These are phyloP conservation scores for Malassezia equina DNA, from an alignment of 1,284 basidiomycete genomes.

Conservation along the genomic window DNA sequence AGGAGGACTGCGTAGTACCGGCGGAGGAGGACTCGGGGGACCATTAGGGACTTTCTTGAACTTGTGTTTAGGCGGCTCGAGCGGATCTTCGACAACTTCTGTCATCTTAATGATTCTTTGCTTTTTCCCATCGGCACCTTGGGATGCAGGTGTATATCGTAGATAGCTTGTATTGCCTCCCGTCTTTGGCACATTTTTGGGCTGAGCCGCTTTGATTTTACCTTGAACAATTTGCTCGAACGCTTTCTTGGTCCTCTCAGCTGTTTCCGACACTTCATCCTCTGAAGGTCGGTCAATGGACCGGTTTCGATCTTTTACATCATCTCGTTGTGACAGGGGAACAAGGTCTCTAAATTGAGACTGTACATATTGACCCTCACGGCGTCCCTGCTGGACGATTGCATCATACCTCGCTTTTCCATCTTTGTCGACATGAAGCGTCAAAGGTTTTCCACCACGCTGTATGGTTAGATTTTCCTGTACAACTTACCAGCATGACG, in stretches of 20 bases:
- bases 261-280: constrained; percentile 73
- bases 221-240: constrained; percentile 85
- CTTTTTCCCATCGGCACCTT: constrained; percentile 60
- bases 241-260: constrained; percentile 78
- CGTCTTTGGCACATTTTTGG: constrained; percentile 49
- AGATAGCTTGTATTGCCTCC: constrained; percentile 56
- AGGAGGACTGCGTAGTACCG: constrained; percentile 90
- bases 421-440: constrained; percentile 88
- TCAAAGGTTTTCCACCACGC: constrained; percentile 55
- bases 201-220: constrained; percentile 93
- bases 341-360: constrained; percentile 96
- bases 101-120: constrained; percentile 99
- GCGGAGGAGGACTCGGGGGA: constrained; percentile 88
- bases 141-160: constrained; percentile 84
- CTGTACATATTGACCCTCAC: constrained; percentile 72
- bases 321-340: constrained; percentile 77
- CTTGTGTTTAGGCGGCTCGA: constrained; percentile 93
- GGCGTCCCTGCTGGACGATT: constrained; percentile 87
- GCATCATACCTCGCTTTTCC: constrained; percentile 94
- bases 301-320: constrained; percentile 58
- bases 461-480: not conserved
- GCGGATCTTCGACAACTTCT: constrained; percentile 64
- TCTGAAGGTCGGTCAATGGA: constrained; percentile 82
- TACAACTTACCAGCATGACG: not conserved
- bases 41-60: constrained; percentile 96